A percentile compares a stretch with the other conserved stretches of the same genome.
Evolutionary conservation across 768 basidiomycete species (phyloP).

Genomic region (Kondoa malvinella): DNA sequence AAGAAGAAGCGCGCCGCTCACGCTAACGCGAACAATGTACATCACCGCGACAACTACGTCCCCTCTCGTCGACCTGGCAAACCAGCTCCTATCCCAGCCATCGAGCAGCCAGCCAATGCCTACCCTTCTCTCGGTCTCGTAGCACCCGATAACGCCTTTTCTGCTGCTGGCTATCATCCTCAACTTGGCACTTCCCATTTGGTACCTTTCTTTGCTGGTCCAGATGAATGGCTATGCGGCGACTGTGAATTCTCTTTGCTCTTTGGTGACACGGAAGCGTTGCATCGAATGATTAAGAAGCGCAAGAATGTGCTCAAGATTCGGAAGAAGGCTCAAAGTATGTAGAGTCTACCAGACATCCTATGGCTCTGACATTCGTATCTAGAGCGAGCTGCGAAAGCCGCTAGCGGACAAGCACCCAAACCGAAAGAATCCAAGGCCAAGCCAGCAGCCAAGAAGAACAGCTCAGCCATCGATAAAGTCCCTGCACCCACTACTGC

Average conservation of each 20-base stretch:
- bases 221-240: conserved; percentile 84
- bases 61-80: conserved; percentile 48
- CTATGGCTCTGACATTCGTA: background rate
- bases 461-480: background rate
- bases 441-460: background rate
- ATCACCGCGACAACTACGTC: conserved; percentile 85
- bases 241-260: conserved; percentile 86
- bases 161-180: conserved; percentile 34
- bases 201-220: conserved; percentile 45
- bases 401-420: background rate
- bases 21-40: conserved; percentile 86
- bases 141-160: conserved; percentile 29
- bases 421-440: background rate
- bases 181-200: conserved; percentile 28
- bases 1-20: conserved; percentile 86
- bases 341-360: background rate
- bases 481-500: background rate
- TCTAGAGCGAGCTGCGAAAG: background rate
- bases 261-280: conserved; percentile 60
- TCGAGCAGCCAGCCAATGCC: background rate
- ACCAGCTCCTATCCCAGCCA: background rate
- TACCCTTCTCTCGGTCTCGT: conserved; percentile 27
- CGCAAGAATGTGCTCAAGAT: conserved; percentile 62
- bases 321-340: conserved; percentile 41
- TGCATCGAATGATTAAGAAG: conserved; percentile 48